A percentile compares a stretch with the other conserved stretches of the same genome.
Evolutionary conservation across 192 early-diverging fungal species (phyloP).

Genomic region (Gorgonomyces haynaldii): DNA sequence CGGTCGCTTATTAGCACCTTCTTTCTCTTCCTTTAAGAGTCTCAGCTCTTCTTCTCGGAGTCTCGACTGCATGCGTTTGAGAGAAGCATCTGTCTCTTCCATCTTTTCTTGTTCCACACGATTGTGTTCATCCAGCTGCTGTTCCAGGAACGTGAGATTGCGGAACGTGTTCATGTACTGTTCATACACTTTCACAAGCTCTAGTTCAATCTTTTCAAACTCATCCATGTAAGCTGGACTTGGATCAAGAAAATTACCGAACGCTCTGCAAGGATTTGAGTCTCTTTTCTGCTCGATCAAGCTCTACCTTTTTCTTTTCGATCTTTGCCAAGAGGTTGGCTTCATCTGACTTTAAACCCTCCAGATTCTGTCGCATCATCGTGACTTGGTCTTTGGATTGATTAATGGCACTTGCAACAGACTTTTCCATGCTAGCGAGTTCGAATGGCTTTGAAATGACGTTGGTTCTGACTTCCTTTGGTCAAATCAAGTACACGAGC

Average conservation of each 20-base stretch:
- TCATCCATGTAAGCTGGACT: conserved; percentile 51
- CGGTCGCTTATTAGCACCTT: conserved; percentile 7
- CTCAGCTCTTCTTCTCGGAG: conserved; percentile 42
- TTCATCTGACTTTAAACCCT: conserved; percentile 34
- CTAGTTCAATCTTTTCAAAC: conserved; percentile 43
- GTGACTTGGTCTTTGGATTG: conserved; percentile 16
- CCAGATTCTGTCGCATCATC: conserved; percentile 15
- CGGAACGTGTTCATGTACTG: conserved; percentile 38
- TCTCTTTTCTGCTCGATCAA: conserved; percentile 40
- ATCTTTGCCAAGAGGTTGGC: conserved; percentile 37
- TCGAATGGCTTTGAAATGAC: conserved; percentile 42
- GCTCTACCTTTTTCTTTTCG: conserved; percentile 39
- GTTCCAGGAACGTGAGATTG: conserved; percentile 38
- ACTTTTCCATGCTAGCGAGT: conserved; percentile 23
- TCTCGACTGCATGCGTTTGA: conserved; percentile 38
- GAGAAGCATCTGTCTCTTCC: conserved; percentile 36
- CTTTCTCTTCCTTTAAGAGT: conserved; percentile 35
- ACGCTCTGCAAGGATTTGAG: conserved; percentile 38
- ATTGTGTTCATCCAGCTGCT: conserved; percentile 42
- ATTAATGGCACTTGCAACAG: conserved; percentile 26
- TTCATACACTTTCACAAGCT: conserved; percentile 33
- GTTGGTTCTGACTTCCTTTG: conserved; percentile 21
- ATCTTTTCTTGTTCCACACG: conserved; percentile 39
- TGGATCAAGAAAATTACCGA: conserved; percentile 10
- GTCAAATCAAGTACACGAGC: conserved; percentile 13